phyloP scores from a whole-genome alignment of 192 early-diverging fungal species.

The Coemansia sp. region DNA sequence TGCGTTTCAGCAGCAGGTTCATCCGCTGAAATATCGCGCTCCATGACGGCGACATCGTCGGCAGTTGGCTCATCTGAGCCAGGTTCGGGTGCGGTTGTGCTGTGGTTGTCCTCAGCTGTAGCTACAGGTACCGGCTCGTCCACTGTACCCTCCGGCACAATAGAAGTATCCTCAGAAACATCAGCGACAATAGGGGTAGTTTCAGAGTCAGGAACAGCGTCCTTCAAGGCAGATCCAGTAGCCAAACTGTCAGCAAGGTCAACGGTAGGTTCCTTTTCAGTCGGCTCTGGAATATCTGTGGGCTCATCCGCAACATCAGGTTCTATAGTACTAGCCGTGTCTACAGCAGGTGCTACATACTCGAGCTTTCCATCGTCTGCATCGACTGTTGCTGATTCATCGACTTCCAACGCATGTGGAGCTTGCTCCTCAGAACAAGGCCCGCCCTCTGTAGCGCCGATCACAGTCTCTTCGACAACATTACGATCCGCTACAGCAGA shows the following conservation, averaged over 20 bases:
- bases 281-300: neutral
- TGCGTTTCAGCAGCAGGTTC: neutral
- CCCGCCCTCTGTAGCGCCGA: too few relatives aligned
- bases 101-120: neutral
- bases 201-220: too few relatives aligned
- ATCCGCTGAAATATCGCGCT: neutral
- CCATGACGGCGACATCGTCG: neutral
- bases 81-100: neutral
- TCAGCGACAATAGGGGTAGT: too few relatives aligned
- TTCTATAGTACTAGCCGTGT: too few relatives aligned
- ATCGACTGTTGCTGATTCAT: neutral
- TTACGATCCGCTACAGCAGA: too few relatives aligned
- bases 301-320: neutral
- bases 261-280: neutral
- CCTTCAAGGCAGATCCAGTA: too few relatives aligned
- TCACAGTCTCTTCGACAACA: neutral
- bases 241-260: too few relatives aligned
- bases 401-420: too few relatives aligned
- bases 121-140: neutral
- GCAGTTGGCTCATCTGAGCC: neutral
- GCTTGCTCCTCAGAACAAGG: too few relatives aligned
- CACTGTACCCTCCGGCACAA: neutral
- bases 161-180: neutral
- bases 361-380: neutral
- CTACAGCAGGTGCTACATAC: too few relatives aligned